Evolutionary conservation across 108 stramenopile species (phyloP).

Genomic region (Discostella stelligeroides): DNA sequence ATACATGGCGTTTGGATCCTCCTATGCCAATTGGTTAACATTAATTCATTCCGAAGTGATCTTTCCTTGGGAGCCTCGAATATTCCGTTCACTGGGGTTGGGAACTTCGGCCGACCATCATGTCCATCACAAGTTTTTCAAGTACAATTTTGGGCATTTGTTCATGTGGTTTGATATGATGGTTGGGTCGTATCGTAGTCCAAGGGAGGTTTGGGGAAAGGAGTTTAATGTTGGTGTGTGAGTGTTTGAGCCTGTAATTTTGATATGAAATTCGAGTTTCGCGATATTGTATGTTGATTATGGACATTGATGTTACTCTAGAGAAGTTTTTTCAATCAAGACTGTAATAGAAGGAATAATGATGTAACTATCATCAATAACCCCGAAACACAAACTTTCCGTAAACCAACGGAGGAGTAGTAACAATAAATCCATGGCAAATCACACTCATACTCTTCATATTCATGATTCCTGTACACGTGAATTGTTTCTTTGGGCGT

Average conservation of each 20-base stretch:
- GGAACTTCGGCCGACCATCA: constrained; percentile 94
- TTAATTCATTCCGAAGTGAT: constrained; percentile 91
- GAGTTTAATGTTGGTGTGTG: constrained; percentile 71
- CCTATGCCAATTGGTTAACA: constrained; percentile 89
- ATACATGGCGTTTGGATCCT: constrained; percentile 93
- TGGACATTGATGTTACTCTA: not conserved
- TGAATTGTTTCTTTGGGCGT: not conserved
- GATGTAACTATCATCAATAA: too few relatives aligned
- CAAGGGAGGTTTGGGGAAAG: constrained; percentile 62
- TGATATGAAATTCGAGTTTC: too few relatives aligned
- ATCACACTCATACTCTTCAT: not conserved
- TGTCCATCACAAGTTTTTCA: constrained; percentile 96
- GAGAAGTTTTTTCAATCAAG: not conserved
- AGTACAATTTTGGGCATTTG: constrained; percentile 94
- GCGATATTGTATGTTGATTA: too few relatives aligned
- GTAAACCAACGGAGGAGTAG: not conserved
- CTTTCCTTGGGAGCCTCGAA: constrained; percentile 68
- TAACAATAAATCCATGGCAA: not conserved
- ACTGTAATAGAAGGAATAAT: too few relatives aligned
- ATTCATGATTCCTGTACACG: not conserved
- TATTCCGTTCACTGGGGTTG: constrained; percentile 78
- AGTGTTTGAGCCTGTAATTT: constrained; percentile 51
- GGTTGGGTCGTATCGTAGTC: constrained; percentile 81
- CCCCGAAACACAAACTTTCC: not conserved
- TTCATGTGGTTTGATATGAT: constrained; percentile 94